These are phyloP conservation scores for Ophiostoma tasmaniense DNA, from an alignment of 2,329 filamentous ascomycete species.

Conservation along the genomic window DNA sequence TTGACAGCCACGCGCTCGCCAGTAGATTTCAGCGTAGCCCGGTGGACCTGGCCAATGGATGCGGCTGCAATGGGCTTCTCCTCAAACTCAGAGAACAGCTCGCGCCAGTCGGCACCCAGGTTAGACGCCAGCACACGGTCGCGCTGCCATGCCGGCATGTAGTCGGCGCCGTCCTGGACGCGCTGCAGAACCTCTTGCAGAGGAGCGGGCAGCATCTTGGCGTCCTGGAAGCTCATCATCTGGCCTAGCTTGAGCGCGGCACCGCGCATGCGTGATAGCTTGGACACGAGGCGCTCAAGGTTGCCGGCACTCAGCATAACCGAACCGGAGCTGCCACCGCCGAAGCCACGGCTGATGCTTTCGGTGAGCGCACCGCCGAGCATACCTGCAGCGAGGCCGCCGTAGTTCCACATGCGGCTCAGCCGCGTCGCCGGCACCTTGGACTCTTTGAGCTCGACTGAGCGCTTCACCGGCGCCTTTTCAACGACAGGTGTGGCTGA, in stretches of 20 bases:
- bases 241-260: constrained; percentile 95
- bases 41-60: constrained; percentile 94
- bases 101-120: constrained; percentile 74
- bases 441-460: constrained; percentile 70
- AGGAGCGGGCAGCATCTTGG: constrained; percentile 81
- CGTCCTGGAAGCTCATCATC: constrained; percentile 97
- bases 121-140: constrained; percentile 73
- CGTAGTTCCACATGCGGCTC: constrained; percentile 88
- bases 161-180: constrained; percentile 93
- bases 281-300: constrained; percentile 86
- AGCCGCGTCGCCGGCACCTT: constrained; percentile 81
- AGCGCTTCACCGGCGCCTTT: background rate
- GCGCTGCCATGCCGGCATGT: constrained; percentile 92
- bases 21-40: constrained; percentile 67
- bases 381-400: constrained; percentile 89
- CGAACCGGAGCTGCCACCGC: constrained; percentile 59
- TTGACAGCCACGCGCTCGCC: constrained; percentile 82
- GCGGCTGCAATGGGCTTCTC: constrained; percentile 90
- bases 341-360: constrained; percentile 69
- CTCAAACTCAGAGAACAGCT: constrained; percentile 75
- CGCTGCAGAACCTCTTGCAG: constrained; percentile 87
- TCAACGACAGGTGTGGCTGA: background rate
- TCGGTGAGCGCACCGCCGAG: constrained; percentile 85
- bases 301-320: constrained; percentile 82
- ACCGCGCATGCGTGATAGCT: constrained; percentile 90